phyloP scores from a whole-genome alignment of 441 rosid genomes.

The Syzygium malaccense region DNA sequence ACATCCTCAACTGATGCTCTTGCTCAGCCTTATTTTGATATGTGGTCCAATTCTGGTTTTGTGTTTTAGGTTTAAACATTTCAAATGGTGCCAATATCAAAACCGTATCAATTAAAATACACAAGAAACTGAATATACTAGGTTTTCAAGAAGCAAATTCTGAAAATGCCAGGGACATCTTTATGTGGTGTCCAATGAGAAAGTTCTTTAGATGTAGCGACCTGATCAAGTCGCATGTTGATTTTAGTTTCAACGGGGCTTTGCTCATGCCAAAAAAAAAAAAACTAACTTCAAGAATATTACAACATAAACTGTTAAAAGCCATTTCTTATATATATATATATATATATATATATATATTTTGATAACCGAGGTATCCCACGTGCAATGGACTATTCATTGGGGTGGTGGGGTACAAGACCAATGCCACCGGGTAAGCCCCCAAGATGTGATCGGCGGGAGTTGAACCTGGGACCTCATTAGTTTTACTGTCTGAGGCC shows the following conservation, averaged over 20 bases:
- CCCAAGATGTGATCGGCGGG: too few relatives aligned
- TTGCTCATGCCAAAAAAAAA: background rate
- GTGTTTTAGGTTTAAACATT: background rate
- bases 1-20: background rate
- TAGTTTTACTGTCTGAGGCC: too few relatives aligned
- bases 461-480: too few relatives aligned
- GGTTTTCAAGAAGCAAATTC: background rate
- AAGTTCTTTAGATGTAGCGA: background rate
- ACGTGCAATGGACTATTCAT: too few relatives aligned
- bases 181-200: background rate
- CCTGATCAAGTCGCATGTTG: background rate
- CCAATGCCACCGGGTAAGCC: too few relatives aligned
- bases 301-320: background rate
- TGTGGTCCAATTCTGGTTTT: background rate
- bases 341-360: too few relatives aligned
- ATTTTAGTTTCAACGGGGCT: background rate
- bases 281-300: background rate
- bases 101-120: background rate
- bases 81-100: background rate
- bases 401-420: too few relatives aligned
- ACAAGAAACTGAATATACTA: background rate
- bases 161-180: background rate
- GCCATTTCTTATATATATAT: background rate
- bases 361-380: too few relatives aligned
- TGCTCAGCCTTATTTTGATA: background rate